Base-by-base conservation (phyloP, 2,329 filamentous ascomycete genomes). In the Monosporascus sp. region DNA sequence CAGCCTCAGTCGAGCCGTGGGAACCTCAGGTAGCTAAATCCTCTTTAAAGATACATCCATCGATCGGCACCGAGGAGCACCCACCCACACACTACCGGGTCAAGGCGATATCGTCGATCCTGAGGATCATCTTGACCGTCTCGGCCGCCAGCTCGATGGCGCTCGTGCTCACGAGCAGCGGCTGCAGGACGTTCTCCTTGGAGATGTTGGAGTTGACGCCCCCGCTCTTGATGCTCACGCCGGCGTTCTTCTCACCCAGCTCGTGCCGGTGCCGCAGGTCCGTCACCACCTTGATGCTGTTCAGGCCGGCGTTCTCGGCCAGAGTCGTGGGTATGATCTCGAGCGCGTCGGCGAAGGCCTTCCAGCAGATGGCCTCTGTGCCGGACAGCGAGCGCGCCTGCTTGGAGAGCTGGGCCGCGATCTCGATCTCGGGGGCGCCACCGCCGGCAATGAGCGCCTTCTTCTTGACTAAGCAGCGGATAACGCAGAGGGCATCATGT, bases 241-340 rank as follows among this genome's bases (percentile, higher is more conserved):
- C 95, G 1, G 95, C 94, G 66, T 95, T 96, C 77, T 87, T 88
- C 81, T 97, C 92, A 52, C 93, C 94, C 73, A 92, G 86, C 63
- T 94, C 94, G 74, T 99, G 94, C 65, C 92, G 85, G 74, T 96
- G 91, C 68, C 94, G 83, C 67, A 99, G 76, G 65, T 97, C 94
- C 25, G 94, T 99, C 47, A 99, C 94, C 27, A 99, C 94, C 77
- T 95, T 96, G 81, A 99, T 99, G 70, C 89, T 93, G 80, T 99
- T 99, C 58, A 99, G 79, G 48, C 94, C 94, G 0, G 94, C 94
- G 65, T 99, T 99, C 76, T 99, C 94, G 0, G 94, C 95, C 62
- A 99, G 79, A 1, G 94, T 99, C 36, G 93, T 97, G 15, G 95
- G 94, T 51, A 99, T 89, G 42, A 99, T 90, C 75, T 99, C 94